These are phyloP conservation scores for Saturnispora diversa DNA, from an alignment of 805 yeast species.

Conservation along the genomic window DNA sequence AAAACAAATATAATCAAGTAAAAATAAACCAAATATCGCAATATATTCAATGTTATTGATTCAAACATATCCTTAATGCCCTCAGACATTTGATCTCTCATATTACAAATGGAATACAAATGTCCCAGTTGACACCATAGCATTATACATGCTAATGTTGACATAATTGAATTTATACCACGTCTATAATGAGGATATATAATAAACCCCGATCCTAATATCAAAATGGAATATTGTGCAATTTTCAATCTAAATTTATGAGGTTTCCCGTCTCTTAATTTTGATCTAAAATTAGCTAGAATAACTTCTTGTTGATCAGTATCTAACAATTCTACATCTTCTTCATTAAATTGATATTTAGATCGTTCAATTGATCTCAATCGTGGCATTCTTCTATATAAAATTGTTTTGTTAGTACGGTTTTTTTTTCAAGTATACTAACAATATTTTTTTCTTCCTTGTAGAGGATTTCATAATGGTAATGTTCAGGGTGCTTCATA, in stretches of 20 bases:
- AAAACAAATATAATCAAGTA: constrained; percentile 10
- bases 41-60: constrained; percentile 5
- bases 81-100: constrained; percentile 6
- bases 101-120: constrained; percentile 5
- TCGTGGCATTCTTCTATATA: constrained; percentile 24
- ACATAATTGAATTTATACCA: constrained; percentile 19
- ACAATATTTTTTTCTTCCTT: too few species aligned
- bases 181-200: constrained; percentile 25
- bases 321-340: constrained; percentile 19
- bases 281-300: constrained; percentile 11
- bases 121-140: constrained; percentile 10
- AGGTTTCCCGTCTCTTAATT: constrained; percentile 12
- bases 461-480: too few species aligned
- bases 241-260: constrained; percentile 13
- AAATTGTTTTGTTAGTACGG: neutral
- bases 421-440: too few species aligned
- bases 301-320: constrained; percentile 22
- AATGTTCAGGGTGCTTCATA: too few species aligned
- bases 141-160: constrained; percentile 22
- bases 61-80: constrained; percentile 4
- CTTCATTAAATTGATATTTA: constrained; percentile 18
- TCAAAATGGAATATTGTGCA: constrained; percentile 16
- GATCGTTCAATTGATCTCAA: constrained; percentile 22
- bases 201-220: constrained; percentile 23
- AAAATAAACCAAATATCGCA: neutral